phyloP scores from a whole-genome alignment of 768 basidiomycete species.

The Tephrocybe sp. region DNA sequence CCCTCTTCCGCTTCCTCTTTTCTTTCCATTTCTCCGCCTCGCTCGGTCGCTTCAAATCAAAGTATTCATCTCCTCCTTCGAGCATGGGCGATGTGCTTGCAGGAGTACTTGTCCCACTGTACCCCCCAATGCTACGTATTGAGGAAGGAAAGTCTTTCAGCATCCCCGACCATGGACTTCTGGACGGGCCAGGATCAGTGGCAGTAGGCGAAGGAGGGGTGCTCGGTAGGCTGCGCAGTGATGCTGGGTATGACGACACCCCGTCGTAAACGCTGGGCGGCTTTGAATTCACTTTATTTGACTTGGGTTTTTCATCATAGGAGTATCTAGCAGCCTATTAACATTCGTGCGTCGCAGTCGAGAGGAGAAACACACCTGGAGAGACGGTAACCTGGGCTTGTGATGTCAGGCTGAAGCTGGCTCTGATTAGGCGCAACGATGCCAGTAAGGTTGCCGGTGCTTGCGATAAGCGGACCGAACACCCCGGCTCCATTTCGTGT shows the following conservation, averaged over 20 bases:
- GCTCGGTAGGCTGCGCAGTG: neutral
- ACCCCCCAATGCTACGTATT: constrained; percentile 16
- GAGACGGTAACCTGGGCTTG: constrained; percentile 62
- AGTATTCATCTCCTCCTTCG: constrained; percentile 19
- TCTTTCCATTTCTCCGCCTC: constrained; percentile 36
- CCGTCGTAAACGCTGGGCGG: constrained; percentile 3
- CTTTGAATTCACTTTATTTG: neutral
- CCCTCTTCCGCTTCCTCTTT: constrained; percentile 61
- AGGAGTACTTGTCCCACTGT: constrained; percentile 23
- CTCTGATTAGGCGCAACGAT: constrained; percentile 52
- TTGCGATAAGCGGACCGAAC: constrained; percentile 69
- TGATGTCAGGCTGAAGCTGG: constrained; percentile 53
- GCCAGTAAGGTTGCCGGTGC: constrained; percentile 63
- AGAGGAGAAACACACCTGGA: constrained; percentile 41
- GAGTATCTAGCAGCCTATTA: constrained; percentile 22
- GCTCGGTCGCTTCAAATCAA: constrained; percentile 11
- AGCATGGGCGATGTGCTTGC: constrained; percentile 27
- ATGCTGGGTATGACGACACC: constrained; percentile 3
- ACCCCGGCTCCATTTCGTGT: constrained; percentile 58
- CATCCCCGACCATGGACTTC: constrained; percentile 7
- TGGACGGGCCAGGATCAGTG: constrained; percentile 9
- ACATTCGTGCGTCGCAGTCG: too few species aligned
- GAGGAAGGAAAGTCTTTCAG: constrained; percentile 31
- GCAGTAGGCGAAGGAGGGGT: constrained; percentile 12
- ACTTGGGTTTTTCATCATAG: constrained; percentile 14